Evolutionary conservation across 225 moss, liverwort and hornwort genomes (phyloP), one percentile per base, ranked within the genome.

Genomic region (Marchantia polymorpha): DNA sequence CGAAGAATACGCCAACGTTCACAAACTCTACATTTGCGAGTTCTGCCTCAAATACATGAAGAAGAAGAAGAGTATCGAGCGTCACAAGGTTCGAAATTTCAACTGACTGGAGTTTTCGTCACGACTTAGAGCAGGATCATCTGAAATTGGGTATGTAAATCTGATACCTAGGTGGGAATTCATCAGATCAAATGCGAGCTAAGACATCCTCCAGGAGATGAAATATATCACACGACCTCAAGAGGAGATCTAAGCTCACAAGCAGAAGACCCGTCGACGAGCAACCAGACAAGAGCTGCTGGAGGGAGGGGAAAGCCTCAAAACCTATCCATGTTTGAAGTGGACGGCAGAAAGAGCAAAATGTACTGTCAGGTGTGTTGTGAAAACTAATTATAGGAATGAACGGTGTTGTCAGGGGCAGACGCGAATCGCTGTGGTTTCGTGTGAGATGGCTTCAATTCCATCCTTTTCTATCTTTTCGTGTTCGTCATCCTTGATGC

Each of bases 21-120:
- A 91, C 85, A 96, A 96, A 85, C 92, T 96, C 76, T 94, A 88
- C 83, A 83, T 96, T 19, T 96, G 96, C 79, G 96, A 96, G 78
- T 96, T 91, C 77, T 96, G 96, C 82, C 84, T 96, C 58, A 94
- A 94, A 78, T 96, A 94, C 77, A 91, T 96, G 96, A 96, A 88
- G 85, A 91, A 93, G 90, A 96, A 88, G 78, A 91, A 92, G 78
- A 94, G 90, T 70, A 80, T 94, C 75, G 88, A 89, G 76, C 91
- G 90, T 77, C 96, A 96, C 74, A 96, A 92, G 94, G 96, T 96
- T 85, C 22, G 9, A 55, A 4, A 8, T 2, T n/a, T 0, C 9
- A 22, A 8, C 23, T 50, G 9, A 23, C n/a, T 71, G 12, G n/a
- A 58, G 3, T 13, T 58, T 58, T 13, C 20, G 56, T 39, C 39